Evolutionary conservation across 495 filamentous ascomycete species (phyloP), one percentile per base, ranked within the genome.

Genomic region (Aspergillus kassunensis): DNA sequence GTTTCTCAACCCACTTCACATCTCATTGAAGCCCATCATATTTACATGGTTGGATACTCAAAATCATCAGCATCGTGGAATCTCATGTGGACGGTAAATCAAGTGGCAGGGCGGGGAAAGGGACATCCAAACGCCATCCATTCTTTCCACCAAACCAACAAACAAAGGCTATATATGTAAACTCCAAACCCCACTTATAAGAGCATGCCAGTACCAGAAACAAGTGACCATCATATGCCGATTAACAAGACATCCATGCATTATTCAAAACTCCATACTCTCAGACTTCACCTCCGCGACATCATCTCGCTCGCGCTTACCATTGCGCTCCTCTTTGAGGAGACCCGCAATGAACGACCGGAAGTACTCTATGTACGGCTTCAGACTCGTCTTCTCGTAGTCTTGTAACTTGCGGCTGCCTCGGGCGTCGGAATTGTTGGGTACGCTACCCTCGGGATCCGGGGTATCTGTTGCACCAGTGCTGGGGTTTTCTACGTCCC

Each of bases 381-480:
- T 95, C 55, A 98, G 67, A 46, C 89, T 88, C 24, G 93, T 98
- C 80, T 96, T 97, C 74, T 98, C 92, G 79, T 91, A 97, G 65
- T 98, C 95, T 64, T 82, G 81, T 33, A 88, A 56, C 51, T 74
- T 81, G 51, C 78, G 76, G 41, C 53, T 45, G 21, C 66, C 70
- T 41, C 61, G 58, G 13, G 59, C 62, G 59, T 76, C 63, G 11
- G 66, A 70, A 16, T 57, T 62, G 36, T 72, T 66, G 18, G 58
- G 40, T 1, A 63, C 62, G 30, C 64, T 76, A 8, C 68, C 70
- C 30, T 79, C 74, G 10, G 56, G 61, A 25, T 74, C 73, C 12
- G 62, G 59, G 30, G 56, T 53, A 18, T 73, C 69, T 1, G 67
- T 62, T 37, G 59, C 56, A 19, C 58, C 66, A 6, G 51, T 58